phyloP scores from a whole-genome alignment of 768 basidiomycete genomes.

The Scleroderma bovista region DNA sequence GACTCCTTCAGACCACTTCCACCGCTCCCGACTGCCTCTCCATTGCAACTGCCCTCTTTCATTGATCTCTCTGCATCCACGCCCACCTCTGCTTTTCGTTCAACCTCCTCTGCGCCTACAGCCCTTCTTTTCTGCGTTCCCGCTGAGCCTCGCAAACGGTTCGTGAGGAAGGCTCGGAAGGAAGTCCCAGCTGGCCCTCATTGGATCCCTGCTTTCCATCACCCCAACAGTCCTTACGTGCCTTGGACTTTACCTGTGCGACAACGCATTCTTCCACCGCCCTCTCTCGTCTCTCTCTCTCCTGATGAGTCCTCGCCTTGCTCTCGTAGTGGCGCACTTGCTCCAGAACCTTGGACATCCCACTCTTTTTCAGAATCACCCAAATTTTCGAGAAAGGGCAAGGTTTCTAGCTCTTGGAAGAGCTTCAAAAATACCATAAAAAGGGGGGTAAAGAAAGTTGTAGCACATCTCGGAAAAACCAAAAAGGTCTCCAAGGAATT shows the following conservation, averaged over 20 bases:
- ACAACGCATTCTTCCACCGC: conserved; percentile 38
- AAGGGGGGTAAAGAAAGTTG: conserved; percentile 18
- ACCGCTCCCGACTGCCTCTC: conserved; percentile 32
- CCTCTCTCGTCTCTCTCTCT: conserved; percentile 28
- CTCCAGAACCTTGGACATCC: conserved; percentile 37
- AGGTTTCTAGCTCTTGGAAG: conserved; percentile 23
- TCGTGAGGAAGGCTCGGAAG: conserved; percentile 11
- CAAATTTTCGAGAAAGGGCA: conserved; percentile 15
- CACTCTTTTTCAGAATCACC: conserved; percentile 14
- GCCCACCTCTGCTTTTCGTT: conserved; percentile 6
- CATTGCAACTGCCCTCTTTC: conserved; percentile 36
- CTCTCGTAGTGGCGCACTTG: conserved; percentile 35
- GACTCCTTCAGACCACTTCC: conserved; percentile 27
- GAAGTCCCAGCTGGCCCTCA: conserved; percentile 25
- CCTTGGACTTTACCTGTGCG: conserved; percentile 42
- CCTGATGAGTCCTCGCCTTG: conserved; percentile 31
- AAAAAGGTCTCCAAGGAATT: conserved; percentile 10
- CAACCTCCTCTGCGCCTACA: conserved; percentile 10
- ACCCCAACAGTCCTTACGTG: conserved; percentile 53
- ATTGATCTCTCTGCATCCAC: conserved; percentile 25
- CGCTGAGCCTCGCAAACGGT: conserved; percentile 10
- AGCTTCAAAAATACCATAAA: conserved; percentile 29
- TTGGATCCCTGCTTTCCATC: conserved; percentile 36
- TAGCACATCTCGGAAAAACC: conserved; percentile 13
- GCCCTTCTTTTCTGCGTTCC: conserved; percentile 14